phyloP scores from a whole-genome alignment of 2,329 filamentous ascomycete species.

The Aspergillus costaricaensis region DNA sequence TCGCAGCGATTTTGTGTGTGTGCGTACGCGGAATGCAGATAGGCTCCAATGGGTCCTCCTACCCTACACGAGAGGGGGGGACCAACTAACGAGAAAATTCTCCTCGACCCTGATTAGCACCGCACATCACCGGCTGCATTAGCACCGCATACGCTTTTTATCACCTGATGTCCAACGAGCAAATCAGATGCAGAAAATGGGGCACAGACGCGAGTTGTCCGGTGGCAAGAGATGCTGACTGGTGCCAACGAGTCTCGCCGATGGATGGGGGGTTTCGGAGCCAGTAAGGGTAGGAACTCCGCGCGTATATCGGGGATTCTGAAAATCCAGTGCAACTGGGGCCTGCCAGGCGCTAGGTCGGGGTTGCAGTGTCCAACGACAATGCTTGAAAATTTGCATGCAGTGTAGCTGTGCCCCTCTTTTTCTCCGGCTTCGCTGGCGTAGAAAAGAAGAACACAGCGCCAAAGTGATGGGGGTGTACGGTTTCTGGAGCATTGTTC shows the following conservation, averaged over 20 bases:
- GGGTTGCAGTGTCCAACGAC: background rate
- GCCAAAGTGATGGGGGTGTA: background rate
- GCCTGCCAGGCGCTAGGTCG: conserved; percentile 4
- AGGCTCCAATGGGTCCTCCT: conserved; percentile 8
- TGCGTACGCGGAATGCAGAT: background rate
- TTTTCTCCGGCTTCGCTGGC: background rate
- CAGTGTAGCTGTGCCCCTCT: background rate
- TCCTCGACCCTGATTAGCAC: conserved; percentile 14
- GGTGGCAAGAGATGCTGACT: conserved; percentile 11
- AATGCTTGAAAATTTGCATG: background rate
- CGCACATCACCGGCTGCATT: conserved; percentile 18
- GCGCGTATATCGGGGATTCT: conserved; percentile 13
- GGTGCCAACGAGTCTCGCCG: conserved; percentile 17
- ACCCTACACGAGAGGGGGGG: background rate
- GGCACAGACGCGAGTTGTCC: conserved; percentile 13
- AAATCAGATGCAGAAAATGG: conserved; percentile 16
- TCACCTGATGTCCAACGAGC: conserved; percentile 19
- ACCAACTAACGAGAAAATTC: background rate
- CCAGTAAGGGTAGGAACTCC: background rate
- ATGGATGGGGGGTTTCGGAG: background rate
- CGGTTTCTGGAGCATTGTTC: background rate
- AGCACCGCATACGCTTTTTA: conserved; percentile 20
- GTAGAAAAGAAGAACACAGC: background rate
- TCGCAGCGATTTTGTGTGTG: background rate
- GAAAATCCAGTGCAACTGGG: conserved; percentile 1